Percentiles rank a stretch among this genome's conserved stretches.
Evolutionary conservation across 306 rosid species (phyloP).

Genomic region (Quercus ilex): DNA sequence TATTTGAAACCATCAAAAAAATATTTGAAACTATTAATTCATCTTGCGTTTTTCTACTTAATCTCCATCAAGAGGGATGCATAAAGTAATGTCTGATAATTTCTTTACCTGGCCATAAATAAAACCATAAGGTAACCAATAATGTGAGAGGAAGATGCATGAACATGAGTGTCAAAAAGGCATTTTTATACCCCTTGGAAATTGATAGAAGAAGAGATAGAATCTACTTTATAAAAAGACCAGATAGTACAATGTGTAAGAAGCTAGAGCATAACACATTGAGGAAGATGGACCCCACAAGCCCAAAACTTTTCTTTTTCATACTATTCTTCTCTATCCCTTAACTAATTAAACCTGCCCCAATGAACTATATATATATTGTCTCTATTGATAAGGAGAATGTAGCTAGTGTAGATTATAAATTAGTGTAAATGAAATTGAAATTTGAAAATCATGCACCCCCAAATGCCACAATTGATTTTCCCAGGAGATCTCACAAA

Average conservation of each 20-base stretch:
- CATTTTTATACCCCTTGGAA: background rate
- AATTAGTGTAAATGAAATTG: background rate
- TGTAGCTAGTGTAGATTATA: background rate
- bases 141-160: too few relatives aligned
- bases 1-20: too few relatives aligned
- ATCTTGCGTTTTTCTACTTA: too few relatives aligned
- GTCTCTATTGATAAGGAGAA: background rate
- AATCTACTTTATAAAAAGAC: slow-evolving; percentile 23
- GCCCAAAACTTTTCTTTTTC: background rate
- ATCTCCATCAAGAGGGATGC: too few relatives aligned
- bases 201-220: background rate
- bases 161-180: background rate
- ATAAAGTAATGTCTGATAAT: too few relatives aligned
- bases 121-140: too few relatives aligned
- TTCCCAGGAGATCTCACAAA: slow-evolving; percentile 34
- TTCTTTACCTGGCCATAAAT: too few relatives aligned
- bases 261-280: background rate
- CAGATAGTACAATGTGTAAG: slow-evolving; percentile 10
- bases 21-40: too few relatives aligned
- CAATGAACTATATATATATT: too few relatives aligned
- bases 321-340: too few relatives aligned
- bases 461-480: slow-evolving; percentile 4
- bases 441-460: background rate
- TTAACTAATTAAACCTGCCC: too few relatives aligned
- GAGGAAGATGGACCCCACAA: background rate